These are phyloP conservation scores for Vickermania ingenoplastis DNA, from an alignment of 208 protist genomes.

Conservation along the genomic window DNA sequence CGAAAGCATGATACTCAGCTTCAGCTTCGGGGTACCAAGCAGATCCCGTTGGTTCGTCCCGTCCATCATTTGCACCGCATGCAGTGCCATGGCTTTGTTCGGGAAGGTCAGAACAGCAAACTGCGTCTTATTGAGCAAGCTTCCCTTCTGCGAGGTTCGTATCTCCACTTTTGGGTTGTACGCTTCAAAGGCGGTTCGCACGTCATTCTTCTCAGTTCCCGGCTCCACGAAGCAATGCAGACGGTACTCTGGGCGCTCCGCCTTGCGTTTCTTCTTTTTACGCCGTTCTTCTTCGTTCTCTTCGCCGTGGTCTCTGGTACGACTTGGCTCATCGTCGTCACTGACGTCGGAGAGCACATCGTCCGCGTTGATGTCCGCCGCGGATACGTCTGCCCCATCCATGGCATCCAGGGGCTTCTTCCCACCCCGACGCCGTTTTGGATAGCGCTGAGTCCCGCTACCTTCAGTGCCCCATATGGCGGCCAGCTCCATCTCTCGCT, in stretches of 20 bases:
- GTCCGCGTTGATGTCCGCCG: slow-evolving; percentile 33
- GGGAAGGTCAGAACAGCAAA: slow-evolving; percentile 84
- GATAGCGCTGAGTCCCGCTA: slow-evolving; percentile 56
- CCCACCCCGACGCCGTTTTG: slow-evolving; percentile 34
- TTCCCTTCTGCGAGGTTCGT: slow-evolving; percentile 75
- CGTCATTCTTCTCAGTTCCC: slow-evolving; percentile 75
- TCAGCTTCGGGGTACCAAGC: slow-evolving; percentile 52
- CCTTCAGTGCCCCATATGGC: slow-evolving; percentile 81
- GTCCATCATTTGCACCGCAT: slow-evolving; percentile 68
- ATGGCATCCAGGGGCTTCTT: slow-evolving; percentile 30
- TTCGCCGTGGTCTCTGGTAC: neutral
- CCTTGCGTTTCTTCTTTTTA: slow-evolving; percentile 27
- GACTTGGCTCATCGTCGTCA: slow-evolving; percentile 14
- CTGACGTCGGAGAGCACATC: slow-evolving; percentile 29
- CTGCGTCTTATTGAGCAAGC: slow-evolving; percentile 81
- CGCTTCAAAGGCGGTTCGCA: slow-evolving; percentile 72
- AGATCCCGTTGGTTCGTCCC: slow-evolving; percentile 74
- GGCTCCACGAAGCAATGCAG: slow-evolving; percentile 84
- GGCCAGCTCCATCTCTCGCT: slow-evolving; percentile 74
- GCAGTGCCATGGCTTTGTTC: slow-evolving; percentile 80
- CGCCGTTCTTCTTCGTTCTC: slow-evolving; percentile 14
- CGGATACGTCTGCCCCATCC: slow-evolving; percentile 20
- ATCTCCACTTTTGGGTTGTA: slow-evolving; percentile 82
- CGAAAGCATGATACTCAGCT: slow-evolving; percentile 73
- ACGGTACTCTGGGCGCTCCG: slow-evolving; percentile 32